These are phyloP conservation scores for Phytopythium cucurbitacearum DNA, from an alignment of 352 stramenopile species.

Conservation along the genomic window DNA sequence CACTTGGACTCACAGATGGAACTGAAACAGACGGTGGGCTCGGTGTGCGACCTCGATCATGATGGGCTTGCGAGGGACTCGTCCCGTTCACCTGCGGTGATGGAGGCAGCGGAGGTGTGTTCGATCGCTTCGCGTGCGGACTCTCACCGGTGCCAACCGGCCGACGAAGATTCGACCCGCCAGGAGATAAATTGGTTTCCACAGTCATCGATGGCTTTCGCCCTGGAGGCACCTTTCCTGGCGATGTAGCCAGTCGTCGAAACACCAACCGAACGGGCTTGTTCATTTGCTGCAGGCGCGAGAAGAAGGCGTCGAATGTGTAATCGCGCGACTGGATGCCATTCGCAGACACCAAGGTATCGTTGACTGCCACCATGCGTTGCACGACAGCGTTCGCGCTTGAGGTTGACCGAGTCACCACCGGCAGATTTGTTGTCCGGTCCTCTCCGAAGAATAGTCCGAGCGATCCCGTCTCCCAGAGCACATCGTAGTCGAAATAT, in stretches of 20 bases:
- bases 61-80: not conserved
- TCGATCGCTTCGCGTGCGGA: conserved; percentile 20
- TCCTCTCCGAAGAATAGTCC: conserved; percentile 86
- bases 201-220: conserved; percentile 30
- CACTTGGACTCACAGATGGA: too few species aligned
- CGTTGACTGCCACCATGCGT: conserved; percentile 63
- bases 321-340: conserved; percentile 61
- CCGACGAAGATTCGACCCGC: conserved; percentile 8
- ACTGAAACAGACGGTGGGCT: not conserved
- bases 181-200: conserved; percentile 13
- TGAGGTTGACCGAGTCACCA: conserved; percentile 73
- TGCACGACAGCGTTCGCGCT: conserved; percentile 68
- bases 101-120: conserved; percentile 17
- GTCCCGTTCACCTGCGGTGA: conserved; percentile 18
- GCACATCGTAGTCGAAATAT: conserved; percentile 61
- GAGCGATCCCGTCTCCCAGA: conserved; percentile 75
- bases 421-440: conserved; percentile 51
- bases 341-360: conserved; percentile 79
- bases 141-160: conserved; percentile 13
- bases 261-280: conserved; percentile 82
- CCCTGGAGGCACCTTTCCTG: conserved; percentile 5
- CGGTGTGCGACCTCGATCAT: not conserved
- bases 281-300: conserved; percentile 76
- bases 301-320: conserved; percentile 81
- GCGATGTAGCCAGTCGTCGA: conserved; percentile 20